phyloP scores from a whole-genome alignment of 352 stramenopile genomes.

The Phytophthora cactorum region DNA sequence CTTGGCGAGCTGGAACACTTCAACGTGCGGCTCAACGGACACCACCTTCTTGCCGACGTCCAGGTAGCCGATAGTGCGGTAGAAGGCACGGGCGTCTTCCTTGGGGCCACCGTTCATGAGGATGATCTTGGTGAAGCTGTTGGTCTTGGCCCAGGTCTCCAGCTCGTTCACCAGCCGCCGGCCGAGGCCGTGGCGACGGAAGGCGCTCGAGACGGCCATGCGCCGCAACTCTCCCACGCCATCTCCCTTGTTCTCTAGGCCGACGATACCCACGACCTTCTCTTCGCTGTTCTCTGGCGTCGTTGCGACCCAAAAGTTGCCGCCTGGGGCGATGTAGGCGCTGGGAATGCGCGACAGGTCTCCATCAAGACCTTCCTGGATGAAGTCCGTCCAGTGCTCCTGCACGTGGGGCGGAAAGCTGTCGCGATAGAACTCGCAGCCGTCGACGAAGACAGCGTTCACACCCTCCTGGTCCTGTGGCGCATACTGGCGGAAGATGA shows the following conservation, averaged over 20 bases:
- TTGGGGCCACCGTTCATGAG: slow-evolving; percentile 48
- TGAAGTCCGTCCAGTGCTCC: slow-evolving; percentile 37
- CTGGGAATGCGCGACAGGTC: slow-evolving; percentile 38
- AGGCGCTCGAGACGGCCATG: slow-evolving; percentile 46
- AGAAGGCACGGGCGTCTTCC: slow-evolving; percentile 43
- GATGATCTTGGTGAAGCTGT: slow-evolving; percentile 38
- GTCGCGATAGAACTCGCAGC: slow-evolving; percentile 32
- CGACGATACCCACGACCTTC: slow-evolving; percentile 49
- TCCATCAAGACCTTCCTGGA: slow-evolving; percentile 35
- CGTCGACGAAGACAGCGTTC: slow-evolving; percentile 34
- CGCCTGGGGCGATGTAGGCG: slow-evolving; percentile 40
- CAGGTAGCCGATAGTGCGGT: slow-evolving; percentile 41
- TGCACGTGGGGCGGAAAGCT: slow-evolving; percentile 18
- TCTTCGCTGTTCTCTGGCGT: slow-evolving; percentile 11
- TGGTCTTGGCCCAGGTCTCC: slow-evolving; percentile 44
- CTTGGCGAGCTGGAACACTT: slow-evolving; percentile 45
- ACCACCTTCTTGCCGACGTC: slow-evolving; percentile 32
- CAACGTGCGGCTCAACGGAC: slow-evolving; percentile 39
- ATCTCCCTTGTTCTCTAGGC: slow-evolving; percentile 41
- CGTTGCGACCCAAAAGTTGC: slow-evolving; percentile 55
- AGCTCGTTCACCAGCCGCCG: slow-evolving; percentile 44
- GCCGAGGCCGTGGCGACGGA: slow-evolving; percentile 47
- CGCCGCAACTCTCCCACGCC: slow-evolving; percentile 47
- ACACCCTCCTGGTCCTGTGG: slow-evolving; percentile 26
- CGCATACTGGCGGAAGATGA: slow-evolving; percentile 31